Conservation (phyloP, 805 yeast genomes). For the Yamadazyma endophytica region DNA sequence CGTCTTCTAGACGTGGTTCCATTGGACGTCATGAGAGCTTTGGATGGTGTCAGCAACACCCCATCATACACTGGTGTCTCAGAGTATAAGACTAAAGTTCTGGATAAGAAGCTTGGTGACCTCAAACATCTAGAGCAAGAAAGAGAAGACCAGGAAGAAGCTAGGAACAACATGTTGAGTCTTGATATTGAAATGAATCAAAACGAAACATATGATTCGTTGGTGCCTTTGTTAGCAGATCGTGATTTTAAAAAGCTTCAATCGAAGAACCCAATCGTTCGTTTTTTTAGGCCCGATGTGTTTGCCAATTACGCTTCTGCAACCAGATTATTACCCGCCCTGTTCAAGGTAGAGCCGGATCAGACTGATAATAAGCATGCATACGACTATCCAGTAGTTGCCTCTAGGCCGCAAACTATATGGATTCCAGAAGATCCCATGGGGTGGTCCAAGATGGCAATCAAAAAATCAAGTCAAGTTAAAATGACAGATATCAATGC, state of each 20-base stretch:
- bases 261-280: constrained; percentile 42
- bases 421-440: constrained; percentile 92
- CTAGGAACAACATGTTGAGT: constrained; percentile 12
- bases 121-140: constrained; percentile 8
- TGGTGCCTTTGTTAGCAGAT: constrained; percentile 66
- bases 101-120: constrained; percentile 13
- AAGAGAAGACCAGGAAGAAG: constrained; percentile 13
- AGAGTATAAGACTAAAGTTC: constrained; percentile 30
- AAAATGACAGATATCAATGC: constrained; percentile 69
- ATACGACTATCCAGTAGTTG: constrained; percentile 71
- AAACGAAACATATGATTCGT: constrained; percentile 7
- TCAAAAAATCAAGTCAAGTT: constrained; percentile 54
- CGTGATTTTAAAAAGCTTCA: constrained; percentile 43
- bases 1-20: constrained; percentile 58
- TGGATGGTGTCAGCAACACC: constrained; percentile 66
- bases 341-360: constrained; percentile 31
- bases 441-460: constrained; percentile 69
- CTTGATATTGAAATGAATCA: constrained; percentile 10
- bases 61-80: constrained; percentile 44
- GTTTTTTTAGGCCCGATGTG: constrained; percentile 56
- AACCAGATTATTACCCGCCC: constrained; percentile 30
- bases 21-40: constrained; percentile 68
- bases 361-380: constrained; percentile 53
- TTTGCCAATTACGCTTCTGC: constrained; percentile 44
- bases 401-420: constrained; percentile 64